phyloP scores from a whole-genome alignment of 164 flowering plant genomes.

The Piper betle region DNA sequence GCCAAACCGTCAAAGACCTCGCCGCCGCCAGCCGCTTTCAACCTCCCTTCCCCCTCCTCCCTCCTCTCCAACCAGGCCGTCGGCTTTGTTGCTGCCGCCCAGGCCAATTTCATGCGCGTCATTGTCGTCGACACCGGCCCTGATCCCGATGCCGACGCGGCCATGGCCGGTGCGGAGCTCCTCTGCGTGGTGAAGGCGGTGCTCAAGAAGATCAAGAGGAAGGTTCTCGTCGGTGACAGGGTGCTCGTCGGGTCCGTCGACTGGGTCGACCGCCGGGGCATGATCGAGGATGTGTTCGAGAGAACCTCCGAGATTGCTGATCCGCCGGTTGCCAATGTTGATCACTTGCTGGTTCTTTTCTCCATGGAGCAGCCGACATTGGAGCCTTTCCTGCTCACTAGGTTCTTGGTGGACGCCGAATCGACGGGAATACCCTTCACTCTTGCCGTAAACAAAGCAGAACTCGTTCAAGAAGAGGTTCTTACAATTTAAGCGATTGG shows the following conservation, averaged over 20 bases:
- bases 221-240: constrained; percentile 87
- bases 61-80: constrained; percentile 53
- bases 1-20: constrained; percentile 29
- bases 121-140: constrained; percentile 29
- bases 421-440: constrained; percentile 75
- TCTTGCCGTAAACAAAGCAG: constrained; percentile 69
- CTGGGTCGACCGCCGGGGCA: constrained; percentile 82
- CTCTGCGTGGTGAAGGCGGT: constrained; percentile 79
- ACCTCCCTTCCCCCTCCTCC: constrained; percentile 16
- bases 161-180: constrained; percentile 42
- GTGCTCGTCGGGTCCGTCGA: constrained; percentile 84
- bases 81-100: constrained; percentile 71
- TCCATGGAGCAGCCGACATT: constrained; percentile 77
- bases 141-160: neutral
- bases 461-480: constrained; percentile 73
- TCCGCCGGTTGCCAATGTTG: constrained; percentile 95
- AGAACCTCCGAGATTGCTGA: constrained; percentile 54
- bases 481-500: neutral
- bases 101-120: constrained; percentile 97
- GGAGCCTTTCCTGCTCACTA: constrained; percentile 61
- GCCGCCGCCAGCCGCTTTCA: constrained; percentile 40
- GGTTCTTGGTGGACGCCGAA: constrained; percentile 95
- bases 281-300: constrained; percentile 79
- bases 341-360: constrained; percentile 75
- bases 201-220: constrained; percentile 85